A percentile compares a stretch with the other conserved stretches of the same genome.
These are phyloP conservation scores for Pseudogymnoascus sp. DNA, from an alignment of 2,329 filamentous ascomycete species.

Conservation along the genomic window DNA sequence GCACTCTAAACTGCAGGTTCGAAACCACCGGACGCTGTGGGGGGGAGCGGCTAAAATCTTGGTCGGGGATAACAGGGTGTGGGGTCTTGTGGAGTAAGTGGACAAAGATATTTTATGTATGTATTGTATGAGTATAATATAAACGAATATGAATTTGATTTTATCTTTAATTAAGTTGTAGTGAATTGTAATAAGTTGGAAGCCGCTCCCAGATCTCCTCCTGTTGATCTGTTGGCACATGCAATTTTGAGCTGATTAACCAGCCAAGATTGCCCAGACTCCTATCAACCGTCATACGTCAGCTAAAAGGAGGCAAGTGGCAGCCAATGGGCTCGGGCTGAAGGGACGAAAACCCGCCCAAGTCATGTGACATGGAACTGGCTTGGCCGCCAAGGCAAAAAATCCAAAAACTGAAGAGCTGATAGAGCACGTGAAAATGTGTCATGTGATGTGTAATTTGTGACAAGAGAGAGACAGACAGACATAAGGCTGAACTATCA, in stretches of 20 bases:
- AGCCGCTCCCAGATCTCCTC: neutral
- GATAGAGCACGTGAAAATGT: neutral
- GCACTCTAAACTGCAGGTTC: neutral
- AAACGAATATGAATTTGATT: neutral
- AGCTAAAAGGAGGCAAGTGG: neutral
- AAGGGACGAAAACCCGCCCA: neutral
- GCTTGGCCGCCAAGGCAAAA: neutral
- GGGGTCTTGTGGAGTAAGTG: neutral
- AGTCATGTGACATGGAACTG: neutral
- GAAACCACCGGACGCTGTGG: neutral
- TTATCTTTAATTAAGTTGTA: neutral
- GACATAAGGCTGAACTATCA: conserved; percentile 4
- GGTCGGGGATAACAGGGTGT: neutral
- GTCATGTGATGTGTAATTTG: neutral
- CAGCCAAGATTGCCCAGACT: neutral
- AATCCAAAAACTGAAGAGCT: neutral
- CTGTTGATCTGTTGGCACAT: neutral
- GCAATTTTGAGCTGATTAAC: neutral
- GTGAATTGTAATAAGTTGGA: neutral
- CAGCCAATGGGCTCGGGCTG: neutral
- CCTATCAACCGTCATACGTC: neutral
- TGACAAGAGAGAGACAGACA: neutral
- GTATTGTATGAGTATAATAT: neutral
- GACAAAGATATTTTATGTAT: neutral
- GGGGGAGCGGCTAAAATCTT: conserved; percentile 4